phyloP scores from a whole-genome alignment of 208 protist species.

The Vickermania spadyakhi region DNA sequence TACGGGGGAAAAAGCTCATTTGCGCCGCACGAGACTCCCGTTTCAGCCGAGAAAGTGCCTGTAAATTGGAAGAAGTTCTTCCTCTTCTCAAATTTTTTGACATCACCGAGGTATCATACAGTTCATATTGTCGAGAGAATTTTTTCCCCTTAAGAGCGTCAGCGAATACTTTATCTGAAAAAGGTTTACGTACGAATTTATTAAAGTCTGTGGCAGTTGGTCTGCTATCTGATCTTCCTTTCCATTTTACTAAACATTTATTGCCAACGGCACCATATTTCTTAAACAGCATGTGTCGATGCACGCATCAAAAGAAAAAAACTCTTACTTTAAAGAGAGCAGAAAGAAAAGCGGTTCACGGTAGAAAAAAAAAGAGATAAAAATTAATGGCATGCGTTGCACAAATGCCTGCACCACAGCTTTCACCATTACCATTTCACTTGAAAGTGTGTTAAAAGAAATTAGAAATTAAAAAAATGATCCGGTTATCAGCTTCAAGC shows the following conservation, averaged over 20 bases:
- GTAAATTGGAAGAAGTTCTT: background rate
- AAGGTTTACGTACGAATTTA: constrained; percentile 4
- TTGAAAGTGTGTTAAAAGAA: background rate
- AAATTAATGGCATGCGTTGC: background rate
- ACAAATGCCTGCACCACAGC: background rate
- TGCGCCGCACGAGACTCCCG: no score
- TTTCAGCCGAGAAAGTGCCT: no score
- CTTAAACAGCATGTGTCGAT: background rate
- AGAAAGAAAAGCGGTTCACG: background rate
- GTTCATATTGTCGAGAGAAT: no score
- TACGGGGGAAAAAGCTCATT: no score
- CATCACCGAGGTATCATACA: background rate
- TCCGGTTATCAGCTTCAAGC: no score
- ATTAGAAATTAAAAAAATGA: no score
- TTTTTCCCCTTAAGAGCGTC: background rate
- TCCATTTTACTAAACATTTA: background rate
- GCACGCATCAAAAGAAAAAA: no score
- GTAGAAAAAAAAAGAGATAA: background rate
- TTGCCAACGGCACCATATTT: background rate
- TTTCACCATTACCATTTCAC: background rate
- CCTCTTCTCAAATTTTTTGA: constrained; percentile 1
- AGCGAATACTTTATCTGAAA: background rate
- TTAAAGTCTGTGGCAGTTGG: background rate
- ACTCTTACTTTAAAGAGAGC: no score
- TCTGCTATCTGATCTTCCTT: background rate